A percentile compares a stretch with the other conserved stretches of the same genome.
These are phyloP conservation scores for Spathaspora arborariae DNA, from an alignment of 805 yeast genomes.

Conservation along the genomic window DNA sequence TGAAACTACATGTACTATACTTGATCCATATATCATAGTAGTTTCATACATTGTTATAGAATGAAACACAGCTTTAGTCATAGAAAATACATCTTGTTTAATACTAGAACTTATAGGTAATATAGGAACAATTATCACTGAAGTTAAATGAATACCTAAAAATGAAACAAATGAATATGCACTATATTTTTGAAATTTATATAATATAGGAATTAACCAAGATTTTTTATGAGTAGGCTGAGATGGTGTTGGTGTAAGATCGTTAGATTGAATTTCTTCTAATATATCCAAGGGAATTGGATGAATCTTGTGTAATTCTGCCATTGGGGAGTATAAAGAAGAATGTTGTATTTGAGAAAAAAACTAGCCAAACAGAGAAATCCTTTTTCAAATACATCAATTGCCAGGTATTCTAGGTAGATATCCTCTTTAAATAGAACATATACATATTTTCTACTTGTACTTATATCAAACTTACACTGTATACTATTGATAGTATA, in stretches of 20 bases:
- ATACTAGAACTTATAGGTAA: slow-evolving; percentile 33
- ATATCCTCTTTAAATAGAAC: too few species aligned
- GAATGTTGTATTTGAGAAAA: not conserved
- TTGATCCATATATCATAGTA: slow-evolving; percentile 44
- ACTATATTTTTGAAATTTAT: slow-evolving; percentile 52
- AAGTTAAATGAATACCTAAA: slow-evolving; percentile 51
- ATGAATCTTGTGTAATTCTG: not conserved
- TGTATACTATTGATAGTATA: too few species aligned
- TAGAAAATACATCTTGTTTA: slow-evolving; percentile 53
- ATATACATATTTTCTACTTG: too few species aligned
- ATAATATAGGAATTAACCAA: slow-evolving; percentile 11
- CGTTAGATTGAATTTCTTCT: not conserved
- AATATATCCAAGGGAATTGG: not conserved
- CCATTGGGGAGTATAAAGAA: not conserved
- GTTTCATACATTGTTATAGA: slow-evolving; percentile 45
- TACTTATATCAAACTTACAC: too few species aligned
- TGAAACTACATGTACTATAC: slow-evolving; percentile 46
- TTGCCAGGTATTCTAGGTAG: too few species aligned
- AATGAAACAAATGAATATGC: slow-evolving; percentile 57
- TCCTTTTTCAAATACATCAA: not conserved
- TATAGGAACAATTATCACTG: slow-evolving; percentile 54
- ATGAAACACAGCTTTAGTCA: slow-evolving; percentile 62
- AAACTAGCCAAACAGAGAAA: not conserved
- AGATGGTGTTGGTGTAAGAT: not conserved
- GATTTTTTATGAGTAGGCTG: slow-evolving; percentile 8